Evolutionary conservation across 768 basidiomycete genomes (phyloP).

Genomic region (Mycena polygramma): DNA sequence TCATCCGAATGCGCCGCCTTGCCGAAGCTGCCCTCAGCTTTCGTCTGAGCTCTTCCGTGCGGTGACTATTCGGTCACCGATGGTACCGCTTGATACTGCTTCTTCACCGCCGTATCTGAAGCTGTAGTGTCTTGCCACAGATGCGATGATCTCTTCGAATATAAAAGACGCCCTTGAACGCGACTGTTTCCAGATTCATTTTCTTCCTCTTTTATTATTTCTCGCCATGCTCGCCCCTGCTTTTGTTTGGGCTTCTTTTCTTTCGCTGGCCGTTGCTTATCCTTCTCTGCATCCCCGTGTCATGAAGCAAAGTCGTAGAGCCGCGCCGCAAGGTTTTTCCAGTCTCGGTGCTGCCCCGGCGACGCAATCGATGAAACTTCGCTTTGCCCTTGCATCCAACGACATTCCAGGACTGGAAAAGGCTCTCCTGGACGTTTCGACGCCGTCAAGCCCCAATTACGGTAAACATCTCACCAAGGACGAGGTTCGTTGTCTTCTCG

Average conservation of each 20-base stretch:
- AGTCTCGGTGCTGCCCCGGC: constrained; percentile 45
- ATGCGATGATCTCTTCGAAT: too few relatives aligned
- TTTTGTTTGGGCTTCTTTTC: constrained; percentile 25
- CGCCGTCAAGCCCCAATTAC: constrained; percentile 50
- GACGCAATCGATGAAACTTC: constrained; percentile 50
- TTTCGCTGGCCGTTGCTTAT: constrained; percentile 20
- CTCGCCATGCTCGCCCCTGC: constrained; percentile 20
- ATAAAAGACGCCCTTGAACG: too few relatives aligned
- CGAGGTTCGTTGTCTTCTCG: constrained; percentile 52
- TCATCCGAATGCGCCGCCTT: too few relatives aligned
- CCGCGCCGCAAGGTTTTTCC: constrained; percentile 52
- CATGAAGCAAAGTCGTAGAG: constrained; percentile 15
- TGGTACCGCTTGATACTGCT: too few relatives aligned
- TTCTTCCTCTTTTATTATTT: too few relatives aligned
- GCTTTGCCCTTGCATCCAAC: constrained; percentile 52
- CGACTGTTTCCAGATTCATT: too few relatives aligned
- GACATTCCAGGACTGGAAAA: constrained; percentile 49
- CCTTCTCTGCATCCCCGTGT: background rate
- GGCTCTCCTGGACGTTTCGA: constrained; percentile 50
- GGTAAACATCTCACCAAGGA: constrained; percentile 56
- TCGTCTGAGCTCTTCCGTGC: too few relatives aligned
- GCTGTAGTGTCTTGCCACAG: too few relatives aligned
- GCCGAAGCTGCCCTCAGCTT: too few relatives aligned
- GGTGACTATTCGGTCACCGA: too few relatives aligned
- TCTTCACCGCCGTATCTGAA: too few relatives aligned